Evolutionary conservation across 768 basidiomycete species (phyloP), one percentile per base, ranked within the genome.

Genomic region (Crassisporium funariophilum): DNA sequence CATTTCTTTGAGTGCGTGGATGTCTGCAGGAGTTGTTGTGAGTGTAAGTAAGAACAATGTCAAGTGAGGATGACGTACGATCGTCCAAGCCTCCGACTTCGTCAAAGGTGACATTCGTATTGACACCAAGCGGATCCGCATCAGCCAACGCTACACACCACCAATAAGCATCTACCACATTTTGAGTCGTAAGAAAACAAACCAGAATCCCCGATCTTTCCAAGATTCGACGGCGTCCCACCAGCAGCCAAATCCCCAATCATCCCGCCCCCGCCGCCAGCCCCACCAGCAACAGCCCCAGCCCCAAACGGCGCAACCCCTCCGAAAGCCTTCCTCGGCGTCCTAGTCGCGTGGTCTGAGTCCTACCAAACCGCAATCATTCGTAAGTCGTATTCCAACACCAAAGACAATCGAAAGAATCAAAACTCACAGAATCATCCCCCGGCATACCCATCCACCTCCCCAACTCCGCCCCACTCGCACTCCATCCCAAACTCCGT

Each of bases 1-100:
- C 97, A 99, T 98, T 64, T 99, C 97, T 70, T 98, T 98, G 49
- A 98, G 71, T 6, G 93, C 88, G 60, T 95, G 92, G 45, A 99
- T 95, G 57, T 99, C 92, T 95, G 41, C 12, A n/a, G n/a, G 15
- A 16, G n/a, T 31, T 50, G 33, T 46, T 4, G 17, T 15, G 29
- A 20, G 19, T 47, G 35, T 16, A 41, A 47, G 43, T 34, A 42
- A 45, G 20, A 41, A 39, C 8, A 17, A 15, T 37, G 23, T 11
- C 39, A 7, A 36, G 41, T 3, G 34, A 17, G 36, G 46, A 41
- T 24, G 17, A 76, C 84, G 62, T 58, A 94, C 93, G 95, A 44
- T 92, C 89, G 57, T 98, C 95, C 31, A 99, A 71, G 3, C 97
- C 97, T 17, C 97, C 97, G 20, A 98, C 91, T 69, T 93, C 91